Percentiles rank a stretch among this genome's conserved stretches.
These are phyloP conservation scores for Starmerella riodocensis DNA, from an alignment of 805 yeast genomes.

Conservation along the genomic window DNA sequence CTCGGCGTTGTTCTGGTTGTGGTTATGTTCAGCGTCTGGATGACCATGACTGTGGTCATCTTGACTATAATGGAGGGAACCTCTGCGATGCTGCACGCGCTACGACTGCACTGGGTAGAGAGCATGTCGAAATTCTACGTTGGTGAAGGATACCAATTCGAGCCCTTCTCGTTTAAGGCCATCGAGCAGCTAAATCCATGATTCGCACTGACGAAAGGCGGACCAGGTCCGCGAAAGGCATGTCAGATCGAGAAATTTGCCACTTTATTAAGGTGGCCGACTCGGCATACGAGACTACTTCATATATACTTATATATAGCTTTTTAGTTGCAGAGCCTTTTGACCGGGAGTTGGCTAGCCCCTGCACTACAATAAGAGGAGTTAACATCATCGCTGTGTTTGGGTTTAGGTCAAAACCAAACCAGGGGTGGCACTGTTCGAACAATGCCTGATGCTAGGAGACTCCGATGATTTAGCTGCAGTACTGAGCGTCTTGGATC, in stretches of 20 bases:
- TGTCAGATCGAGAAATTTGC: too few species aligned
- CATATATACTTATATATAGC: too few species aligned
- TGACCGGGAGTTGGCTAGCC: too few species aligned
- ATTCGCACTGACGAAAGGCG: too few species aligned
- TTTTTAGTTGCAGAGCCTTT: too few species aligned
- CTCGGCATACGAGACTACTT: too few species aligned
- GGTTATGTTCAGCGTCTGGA: constrained; percentile 86
- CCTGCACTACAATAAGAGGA: too few species aligned
- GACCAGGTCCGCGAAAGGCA: too few species aligned
- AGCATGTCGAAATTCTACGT: constrained; percentile 96
- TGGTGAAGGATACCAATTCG: constrained; percentile 88
- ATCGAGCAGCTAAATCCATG: neutral
- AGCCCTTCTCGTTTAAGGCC: constrained; percentile 60
- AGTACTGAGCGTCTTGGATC: constrained; percentile 19
- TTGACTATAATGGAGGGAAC: constrained; percentile 97
- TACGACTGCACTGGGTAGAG: constrained; percentile 98
- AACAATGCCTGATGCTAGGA: constrained; percentile 16
- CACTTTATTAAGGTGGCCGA: too few species aligned
- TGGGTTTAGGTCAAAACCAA: too few species aligned
- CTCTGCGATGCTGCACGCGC: constrained; percentile 96
- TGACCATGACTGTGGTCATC: constrained; percentile 75
- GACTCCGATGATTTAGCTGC: constrained; percentile 24
- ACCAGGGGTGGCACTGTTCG: too few species aligned
- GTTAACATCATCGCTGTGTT: too few species aligned
- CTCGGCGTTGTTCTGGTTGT: constrained; percentile 65